Evolutionary conservation across 2,329 filamentous ascomycete genomes (phyloP).

Genomic region (Aureobasidium leucospermi): DNA sequence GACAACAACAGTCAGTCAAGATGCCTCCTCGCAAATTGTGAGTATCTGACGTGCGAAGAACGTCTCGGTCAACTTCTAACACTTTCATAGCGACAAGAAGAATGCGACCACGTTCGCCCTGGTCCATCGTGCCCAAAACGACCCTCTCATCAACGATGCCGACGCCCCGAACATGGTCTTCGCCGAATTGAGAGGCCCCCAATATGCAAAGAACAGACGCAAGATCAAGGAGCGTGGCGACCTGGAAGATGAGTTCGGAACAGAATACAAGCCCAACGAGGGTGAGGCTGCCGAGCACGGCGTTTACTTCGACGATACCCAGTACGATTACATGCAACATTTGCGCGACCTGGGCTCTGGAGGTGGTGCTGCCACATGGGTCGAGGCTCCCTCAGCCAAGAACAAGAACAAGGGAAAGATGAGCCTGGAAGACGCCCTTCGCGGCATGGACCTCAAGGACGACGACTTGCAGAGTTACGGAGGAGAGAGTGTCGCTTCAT

Average conservation of each 20-base stretch:
- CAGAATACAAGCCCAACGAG: constrained; percentile 73
- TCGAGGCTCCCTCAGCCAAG: constrained; percentile 60
- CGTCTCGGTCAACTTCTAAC: neutral
- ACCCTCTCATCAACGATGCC: constrained; percentile 90
- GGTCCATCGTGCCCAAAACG: constrained; percentile 93
- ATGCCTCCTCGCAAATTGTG: constrained; percentile 71
- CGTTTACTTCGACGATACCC: constrained; percentile 87
- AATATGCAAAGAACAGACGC: constrained; percentile 20
- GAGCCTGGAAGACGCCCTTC: constrained; percentile 74
- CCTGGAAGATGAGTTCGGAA: constrained; percentile 66
- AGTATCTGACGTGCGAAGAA: constrained; percentile 25
- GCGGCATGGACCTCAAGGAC: constrained; percentile 44
- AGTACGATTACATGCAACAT: constrained; percentile 99
- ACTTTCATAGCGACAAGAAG: constrained; percentile 61
- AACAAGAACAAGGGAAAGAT: constrained; percentile 67
- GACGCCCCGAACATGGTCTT: constrained; percentile 85
- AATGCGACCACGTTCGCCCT: constrained; percentile 87
- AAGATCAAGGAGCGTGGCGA: constrained; percentile 53
- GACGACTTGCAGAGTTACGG: constrained; percentile 35
- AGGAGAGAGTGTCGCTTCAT: constrained; percentile 31
- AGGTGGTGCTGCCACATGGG: constrained; percentile 65
- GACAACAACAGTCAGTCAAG: constrained; percentile 30
- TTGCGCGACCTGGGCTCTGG: constrained; percentile 69
- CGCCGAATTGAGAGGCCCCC: constrained; percentile 47
- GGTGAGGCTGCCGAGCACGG: constrained; percentile 93